A percentile compares a stretch with the other conserved stretches of the same genome.
Conservation (phyloP, 192 early-diverging fungal genomes). For the Diversispora epigaea region DNA sequence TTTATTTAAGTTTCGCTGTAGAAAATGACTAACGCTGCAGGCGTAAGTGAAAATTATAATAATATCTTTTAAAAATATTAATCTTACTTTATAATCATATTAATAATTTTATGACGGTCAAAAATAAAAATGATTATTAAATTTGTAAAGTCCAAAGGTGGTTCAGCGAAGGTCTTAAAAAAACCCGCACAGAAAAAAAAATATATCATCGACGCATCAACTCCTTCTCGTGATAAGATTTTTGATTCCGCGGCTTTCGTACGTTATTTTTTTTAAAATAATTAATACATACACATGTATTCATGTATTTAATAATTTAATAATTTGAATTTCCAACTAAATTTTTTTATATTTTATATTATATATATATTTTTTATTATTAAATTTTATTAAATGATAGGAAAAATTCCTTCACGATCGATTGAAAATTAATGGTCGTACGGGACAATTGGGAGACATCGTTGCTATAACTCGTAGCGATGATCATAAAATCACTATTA, state of each 20-base stretch:
- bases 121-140: too few species aligned
- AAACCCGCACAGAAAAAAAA: constrained; percentile 48
- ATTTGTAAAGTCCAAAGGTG: constrained; percentile 4
- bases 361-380: not conserved
- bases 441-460: constrained; percentile 87
- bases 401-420: constrained; percentile 98
- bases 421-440: constrained; percentile 96
- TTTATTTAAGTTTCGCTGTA: too few species aligned
- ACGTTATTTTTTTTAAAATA: constrained; percentile 41
- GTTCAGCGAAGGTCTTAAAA: constrained; percentile 5
- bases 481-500: constrained; percentile 76
- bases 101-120: too few species aligned
- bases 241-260: constrained; percentile 94
- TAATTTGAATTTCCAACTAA: not conserved
- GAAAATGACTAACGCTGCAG: too few species aligned
- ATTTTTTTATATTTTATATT: constrained; percentile 25
- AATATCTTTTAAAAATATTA: too few species aligned
- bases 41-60: too few species aligned
- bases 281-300: not conserved
- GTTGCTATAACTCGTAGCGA: constrained; percentile 79
- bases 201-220: constrained; percentile 92
- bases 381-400: constrained; percentile 38
- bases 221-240: constrained; percentile 92
- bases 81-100: too few species aligned
- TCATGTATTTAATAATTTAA: too few species aligned